Evolutionary conservation across 139 green algal species (phyloP), one percentile per base, ranked within the genome.

Genomic region (Closterium sp.): DNA sequence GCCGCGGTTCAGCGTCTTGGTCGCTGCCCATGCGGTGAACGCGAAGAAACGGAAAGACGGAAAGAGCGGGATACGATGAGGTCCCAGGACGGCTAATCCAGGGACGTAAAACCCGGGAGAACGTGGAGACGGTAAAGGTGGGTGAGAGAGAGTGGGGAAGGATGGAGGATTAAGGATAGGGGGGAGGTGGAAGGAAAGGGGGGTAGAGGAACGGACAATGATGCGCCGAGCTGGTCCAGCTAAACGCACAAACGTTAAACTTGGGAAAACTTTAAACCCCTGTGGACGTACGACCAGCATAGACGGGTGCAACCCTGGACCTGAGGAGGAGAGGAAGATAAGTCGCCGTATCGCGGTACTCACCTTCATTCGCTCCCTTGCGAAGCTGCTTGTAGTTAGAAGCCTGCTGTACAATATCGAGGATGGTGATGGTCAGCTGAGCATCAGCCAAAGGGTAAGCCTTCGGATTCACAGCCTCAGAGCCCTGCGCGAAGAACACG

Each of bases 361-460:
- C 29, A 95, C 93, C 91, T 95, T 99, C 98, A 95, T 99, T 99
- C 38, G 98, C 98, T 11, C 98, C 98, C 95, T 99, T 99, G 94
- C 98, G 98, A n/a, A 99, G 97, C 96, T 99, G 98, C 96, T 99
- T 99, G 95, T 99, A 99, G 96, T 99, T 99, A 50, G 96, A 92
- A 38, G 98, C 97, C 95, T 99, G 98, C 95, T 99, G 98, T 29
- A 99, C 97, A 91, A 99, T 98, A 95, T 99, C 98, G 92, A 99
- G 95, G 91, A 99, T 99, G 28, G 97, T 99, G 93, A 98, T 98
- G 27, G 98, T 97, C 70, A 99, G 96, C 96, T 98, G 96, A 28
- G 94, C 91, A 85, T 96, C 95, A 31, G 95, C 94, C 89, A 99
- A 95, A 28, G 98, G 98, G 96, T 99, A 99, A 31, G 98, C 98